Evolutionary conservation across 2,329 filamentous ascomycete species (phyloP), one percentile per base, ranked within the genome.

Genomic region (Aspergillus neoniger): DNA sequence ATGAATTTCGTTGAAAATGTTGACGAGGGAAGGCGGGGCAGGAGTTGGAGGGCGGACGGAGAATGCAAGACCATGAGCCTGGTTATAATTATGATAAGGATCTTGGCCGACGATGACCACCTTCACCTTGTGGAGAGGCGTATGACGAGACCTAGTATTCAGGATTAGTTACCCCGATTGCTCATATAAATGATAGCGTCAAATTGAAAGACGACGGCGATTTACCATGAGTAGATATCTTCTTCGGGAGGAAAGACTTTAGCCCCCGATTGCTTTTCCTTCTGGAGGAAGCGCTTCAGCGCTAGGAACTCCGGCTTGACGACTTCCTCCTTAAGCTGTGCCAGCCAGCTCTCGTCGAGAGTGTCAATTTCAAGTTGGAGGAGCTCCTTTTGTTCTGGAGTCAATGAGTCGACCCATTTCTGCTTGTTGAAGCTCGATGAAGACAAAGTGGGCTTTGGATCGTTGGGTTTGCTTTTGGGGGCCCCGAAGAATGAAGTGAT

Each of bases 31-130:
- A 0, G 94, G 93, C 0, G 95, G 95, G 1, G 94, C 92, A 4
- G 86, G 86, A 0, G 92, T 96, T 0, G 95, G 95, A 3, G 94
- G 89, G 9, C 91, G 91, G 58, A 98, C 93, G 51, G 92, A 96
- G 83, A 99, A 99, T 74, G 91, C 94, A 61, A 99, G 88, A 47
- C 95, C 95, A 76, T 98, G 95, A 54, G 95, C 95, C 82, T 99
- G 95, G 77, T 96, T 96, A 75, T 87, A 77, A 75, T 96, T 96
- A 81, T 99, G 95, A 77, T 99, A 99, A 2, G 95, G 95, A 75
- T 99, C 95, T 80, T 99, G 95, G 66, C 95, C 95, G 57, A 98
- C 78, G 72, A 99, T 92, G 62, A 99, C 93, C 59, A 91, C 90
- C 77, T 96, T 96, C 75, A 98, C 93, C 14, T 84, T 89, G 79